A percentile compares a stretch with the other conserved stretches of the same genome.
Evolutionary conservation across 441 rosid genomes (phyloP).

Genomic region (Aleurites moluccanus): DNA sequence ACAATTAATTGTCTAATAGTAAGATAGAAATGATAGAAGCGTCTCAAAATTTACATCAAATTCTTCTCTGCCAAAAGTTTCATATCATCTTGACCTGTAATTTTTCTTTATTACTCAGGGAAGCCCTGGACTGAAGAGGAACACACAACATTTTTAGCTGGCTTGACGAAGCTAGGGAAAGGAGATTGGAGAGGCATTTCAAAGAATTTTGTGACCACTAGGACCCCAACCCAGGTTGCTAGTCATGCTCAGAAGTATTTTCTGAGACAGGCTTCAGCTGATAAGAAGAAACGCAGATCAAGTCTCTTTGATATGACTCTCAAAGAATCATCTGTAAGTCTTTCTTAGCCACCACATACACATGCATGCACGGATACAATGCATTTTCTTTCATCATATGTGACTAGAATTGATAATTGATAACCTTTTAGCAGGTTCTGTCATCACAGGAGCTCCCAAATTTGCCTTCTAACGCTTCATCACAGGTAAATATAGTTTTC

Average conservation of each 20-base stretch:
- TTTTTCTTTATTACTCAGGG: slow-evolving; percentile 31
- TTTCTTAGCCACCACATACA: neutral
- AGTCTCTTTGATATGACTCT: slow-evolving; percentile 62
- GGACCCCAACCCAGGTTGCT: slow-evolving; percentile 73
- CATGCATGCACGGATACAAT: neutral
- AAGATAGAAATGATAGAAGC: too few relatives aligned
- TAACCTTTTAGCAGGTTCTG: slow-evolving; percentile 16
- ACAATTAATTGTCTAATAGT: neutral
- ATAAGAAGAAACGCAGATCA: slow-evolving; percentile 55
- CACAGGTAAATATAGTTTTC: slow-evolving; percentile 12
- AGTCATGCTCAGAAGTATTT: slow-evolving; percentile 83
- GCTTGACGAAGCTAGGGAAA: slow-evolving; percentile 55
- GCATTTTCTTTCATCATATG: neutral
- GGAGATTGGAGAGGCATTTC: slow-evolving; percentile 83
- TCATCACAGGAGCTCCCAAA: slow-evolving; percentile 3
- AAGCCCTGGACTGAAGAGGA: slow-evolving; percentile 76
- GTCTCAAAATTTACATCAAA: neutral
- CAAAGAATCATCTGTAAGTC: slow-evolving; percentile 26
- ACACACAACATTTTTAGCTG: slow-evolving; percentile 51
- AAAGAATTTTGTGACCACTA: slow-evolving; percentile 47
- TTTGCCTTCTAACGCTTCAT: slow-evolving; percentile 3
- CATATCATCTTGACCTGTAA: neutral
- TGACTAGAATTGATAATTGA: neutral
- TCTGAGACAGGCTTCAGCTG: slow-evolving; percentile 37
- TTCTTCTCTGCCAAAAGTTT: neutral